Evolutionary conservation across 768 basidiomycete species (phyloP).

Genomic region (Pulveroboletus ravenelii): DNA sequence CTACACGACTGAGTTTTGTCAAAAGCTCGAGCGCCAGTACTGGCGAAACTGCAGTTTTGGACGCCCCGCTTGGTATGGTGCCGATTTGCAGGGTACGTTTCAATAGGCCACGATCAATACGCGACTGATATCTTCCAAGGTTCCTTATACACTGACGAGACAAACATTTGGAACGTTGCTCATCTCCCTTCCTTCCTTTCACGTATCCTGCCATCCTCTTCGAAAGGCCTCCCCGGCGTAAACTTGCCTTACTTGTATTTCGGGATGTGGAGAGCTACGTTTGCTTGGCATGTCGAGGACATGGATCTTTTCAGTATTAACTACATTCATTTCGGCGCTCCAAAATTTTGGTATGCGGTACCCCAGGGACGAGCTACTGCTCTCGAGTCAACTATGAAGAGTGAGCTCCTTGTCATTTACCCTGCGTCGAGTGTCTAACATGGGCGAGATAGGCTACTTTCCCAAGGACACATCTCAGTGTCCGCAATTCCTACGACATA

Average conservation of each 20-base stretch:
- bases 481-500: constrained; percentile 93
- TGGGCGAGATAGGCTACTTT: constrained; percentile 63
- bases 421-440: constrained; percentile 3
- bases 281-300: constrained; percentile 99
- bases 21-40: constrained; percentile 79
- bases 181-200: constrained; percentile 82
- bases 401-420: constrained; percentile 36
- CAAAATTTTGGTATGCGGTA: constrained; percentile 95
- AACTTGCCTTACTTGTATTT: constrained; percentile 98
- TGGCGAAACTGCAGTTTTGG: constrained; percentile 91
- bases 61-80: constrained; percentile 95
- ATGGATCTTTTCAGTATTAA: constrained; percentile 99
- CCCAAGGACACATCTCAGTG: constrained; percentile 82
- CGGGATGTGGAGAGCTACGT: constrained; percentile 99
- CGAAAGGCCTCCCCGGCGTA: constrained; percentile 83
- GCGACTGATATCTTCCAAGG: constrained; percentile 32
- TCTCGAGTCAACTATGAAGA: constrained; percentile 87
- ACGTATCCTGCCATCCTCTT: constrained; percentile 64
- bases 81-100: constrained; percentile 81
- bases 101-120: background rate
- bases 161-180: constrained; percentile 91
- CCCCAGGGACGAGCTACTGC: constrained; percentile 79
- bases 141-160: constrained; percentile 68
- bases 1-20: constrained; percentile 86
- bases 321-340: constrained; percentile 97